These are phyloP conservation scores for Sedum album DNA, from an alignment of 164 flowering plant genomes.

Conservation along the genomic window DNA sequence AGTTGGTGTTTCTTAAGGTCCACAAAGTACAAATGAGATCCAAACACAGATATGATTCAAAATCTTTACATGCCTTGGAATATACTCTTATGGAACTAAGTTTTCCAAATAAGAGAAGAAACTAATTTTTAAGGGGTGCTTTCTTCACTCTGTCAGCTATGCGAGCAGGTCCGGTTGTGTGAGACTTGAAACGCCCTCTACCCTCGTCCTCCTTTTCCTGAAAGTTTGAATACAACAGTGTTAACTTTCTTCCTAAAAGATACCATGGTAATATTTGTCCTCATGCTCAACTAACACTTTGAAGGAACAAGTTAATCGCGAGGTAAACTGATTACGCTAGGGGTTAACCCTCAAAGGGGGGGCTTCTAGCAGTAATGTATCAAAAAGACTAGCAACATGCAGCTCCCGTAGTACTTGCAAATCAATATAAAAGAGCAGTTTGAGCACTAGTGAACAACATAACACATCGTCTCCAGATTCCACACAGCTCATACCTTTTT, in stretches of 20 bases:
- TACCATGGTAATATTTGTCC: background rate
- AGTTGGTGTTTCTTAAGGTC: too few relatives aligned
- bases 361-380: too few relatives aligned
- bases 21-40: too few relatives aligned
- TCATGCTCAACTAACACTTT: background rate
- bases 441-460: too few relatives aligned
- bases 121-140: slow-evolving; percentile 77
- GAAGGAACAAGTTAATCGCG: background rate
- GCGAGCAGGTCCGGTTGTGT: slow-evolving; percentile 76
- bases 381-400: too few relatives aligned
- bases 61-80: background rate
- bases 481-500: slow-evolving; percentile 50
- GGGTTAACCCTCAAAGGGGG: too few relatives aligned
- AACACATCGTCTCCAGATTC: too few relatives aligned
- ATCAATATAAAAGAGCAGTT: too few relatives aligned
- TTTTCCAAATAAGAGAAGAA: background rate
- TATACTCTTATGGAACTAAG: background rate
- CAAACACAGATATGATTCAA: background rate
- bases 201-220: slow-evolving; percentile 92
- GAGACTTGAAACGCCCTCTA: slow-evolving; percentile 96
- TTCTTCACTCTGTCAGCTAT: slow-evolving; percentile 96
- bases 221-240: slow-evolving; percentile 10
- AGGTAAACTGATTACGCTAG: background rate
- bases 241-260: background rate
- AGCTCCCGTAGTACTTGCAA: too few relatives aligned